Conservation (phyloP, 345 rosid species). For the Ricinus communis region DNA sequence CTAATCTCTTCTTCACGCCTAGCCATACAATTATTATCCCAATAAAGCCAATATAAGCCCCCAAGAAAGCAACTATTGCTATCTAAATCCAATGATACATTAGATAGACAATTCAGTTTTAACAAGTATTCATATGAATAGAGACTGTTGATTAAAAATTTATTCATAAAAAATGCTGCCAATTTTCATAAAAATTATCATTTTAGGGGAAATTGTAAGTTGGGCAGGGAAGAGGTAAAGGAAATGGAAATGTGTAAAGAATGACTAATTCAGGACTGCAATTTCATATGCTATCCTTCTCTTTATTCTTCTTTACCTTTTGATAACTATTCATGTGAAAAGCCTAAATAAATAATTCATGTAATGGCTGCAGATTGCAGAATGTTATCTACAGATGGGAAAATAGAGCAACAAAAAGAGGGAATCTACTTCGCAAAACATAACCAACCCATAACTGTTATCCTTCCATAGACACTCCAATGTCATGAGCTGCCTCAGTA, state of each 20-base stretch:
- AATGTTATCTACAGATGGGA: neutral
- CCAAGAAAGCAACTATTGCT: neutral
- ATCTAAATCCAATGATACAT: no score
- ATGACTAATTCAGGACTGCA: no score
- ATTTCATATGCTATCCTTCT: no score
- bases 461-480: neutral
- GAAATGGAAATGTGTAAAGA: neutral
- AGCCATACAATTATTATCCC: neutral
- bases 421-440: neutral
- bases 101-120: no score
- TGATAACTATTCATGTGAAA: neutral
- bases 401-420: neutral
- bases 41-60: neutral
- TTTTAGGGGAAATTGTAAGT: no score
- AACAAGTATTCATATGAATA: no score
- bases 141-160: no score
- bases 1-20: neutral
- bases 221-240: neutral
- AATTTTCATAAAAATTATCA: no score
- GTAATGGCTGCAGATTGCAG: neutral
- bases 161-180: no score
- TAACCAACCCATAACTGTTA: neutral
- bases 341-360: neutral
- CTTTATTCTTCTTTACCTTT: no score
- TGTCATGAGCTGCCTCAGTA: neutral